These are phyloP conservation scores for Solanum clarkiae DNA, from an alignment of 257 asterid species.

Conservation along the genomic window DNA sequence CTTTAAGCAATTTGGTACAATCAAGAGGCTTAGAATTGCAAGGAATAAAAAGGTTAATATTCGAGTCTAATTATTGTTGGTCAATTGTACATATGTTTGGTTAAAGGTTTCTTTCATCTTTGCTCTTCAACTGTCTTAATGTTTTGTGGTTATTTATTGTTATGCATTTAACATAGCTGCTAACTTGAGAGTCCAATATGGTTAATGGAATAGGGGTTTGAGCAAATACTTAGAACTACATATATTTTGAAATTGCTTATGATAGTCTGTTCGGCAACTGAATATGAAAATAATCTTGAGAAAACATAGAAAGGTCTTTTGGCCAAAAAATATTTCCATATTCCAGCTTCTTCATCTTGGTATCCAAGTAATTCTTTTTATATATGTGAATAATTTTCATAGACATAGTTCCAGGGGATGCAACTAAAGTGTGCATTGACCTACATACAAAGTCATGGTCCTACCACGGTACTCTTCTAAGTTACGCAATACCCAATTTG, in stretches of 20 bases:
- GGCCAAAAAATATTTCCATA: neutral
- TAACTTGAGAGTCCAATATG: neutral
- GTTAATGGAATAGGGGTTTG: neutral
- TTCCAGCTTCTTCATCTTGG: neutral
- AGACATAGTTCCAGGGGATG: neutral
- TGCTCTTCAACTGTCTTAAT: neutral
- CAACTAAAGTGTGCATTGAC: neutral
- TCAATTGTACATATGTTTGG: neutral
- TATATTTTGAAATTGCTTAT: neutral
- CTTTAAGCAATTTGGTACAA: constrained; percentile 79
- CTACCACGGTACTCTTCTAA: neutral
- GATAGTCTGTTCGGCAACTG: neutral
- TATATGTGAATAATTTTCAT: neutral
- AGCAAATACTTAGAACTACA: neutral
- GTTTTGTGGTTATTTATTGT: neutral
- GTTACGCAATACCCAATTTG: neutral
- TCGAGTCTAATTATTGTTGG: neutral
- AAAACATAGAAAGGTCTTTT: neutral
- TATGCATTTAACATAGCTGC: neutral
- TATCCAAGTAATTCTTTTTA: neutral
- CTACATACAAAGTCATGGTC: neutral
- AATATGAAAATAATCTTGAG: neutral
- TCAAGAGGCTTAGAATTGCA: constrained; percentile 80
- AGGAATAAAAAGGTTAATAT: constrained; percentile 68
- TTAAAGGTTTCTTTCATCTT: neutral